Base-by-base conservation (phyloP, 2,329 filamentous ascomycete species). In the Raffaelea deltoideospora region DNA sequence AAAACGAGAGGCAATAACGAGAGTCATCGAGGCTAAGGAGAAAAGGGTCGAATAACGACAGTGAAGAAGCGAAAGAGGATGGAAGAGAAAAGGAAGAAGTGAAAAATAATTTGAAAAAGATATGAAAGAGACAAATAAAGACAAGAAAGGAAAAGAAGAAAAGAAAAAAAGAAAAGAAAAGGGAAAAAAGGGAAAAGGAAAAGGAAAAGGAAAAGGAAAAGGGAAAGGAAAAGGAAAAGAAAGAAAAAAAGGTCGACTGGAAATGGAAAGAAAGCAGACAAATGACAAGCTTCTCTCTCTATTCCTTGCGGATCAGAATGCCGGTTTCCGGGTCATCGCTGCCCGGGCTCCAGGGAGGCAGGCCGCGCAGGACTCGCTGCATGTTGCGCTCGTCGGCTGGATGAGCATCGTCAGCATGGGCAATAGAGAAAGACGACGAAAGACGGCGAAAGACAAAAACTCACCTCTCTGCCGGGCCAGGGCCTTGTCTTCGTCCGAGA, bases 281-380 rank as follows among this genome's bases (percentile, higher is more conserved):
- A 8, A 26, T 13, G 23, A 8, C 8, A 26, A 8, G 13, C 8
- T 26, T 26, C 8, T 26, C 14, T 24, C 13, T 28, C 34, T 31
- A 44, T 3, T 45, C 41, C 43, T 46, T 46, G 38, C 34, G 37
- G 22, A 41, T 37, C n/a, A 46, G 37, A 31, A 46, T 46, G 33
- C 44, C 44, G 24, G 43, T 42, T 33, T 46, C 44, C 14, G 44
- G 44, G 30, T 46, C 43, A 26, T 46, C 44, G 35, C 41, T 42
- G 29, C 43, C 41, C 7, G 43, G 45, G 7, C 41, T 38, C 46
- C 46, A 48, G 6, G 45, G 28, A 5, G 46, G 40, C 30, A 48
- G 35, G 22, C 46, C 46, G 22, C 41, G 43, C 26, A 37, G 37
- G 11, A 36, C 37, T 21, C 46, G 37, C 35, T 48, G 46, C 27